Base-by-base conservation (phyloP, 192 early-diverging fungal genomes). In the Coemansia sp. region DNA sequence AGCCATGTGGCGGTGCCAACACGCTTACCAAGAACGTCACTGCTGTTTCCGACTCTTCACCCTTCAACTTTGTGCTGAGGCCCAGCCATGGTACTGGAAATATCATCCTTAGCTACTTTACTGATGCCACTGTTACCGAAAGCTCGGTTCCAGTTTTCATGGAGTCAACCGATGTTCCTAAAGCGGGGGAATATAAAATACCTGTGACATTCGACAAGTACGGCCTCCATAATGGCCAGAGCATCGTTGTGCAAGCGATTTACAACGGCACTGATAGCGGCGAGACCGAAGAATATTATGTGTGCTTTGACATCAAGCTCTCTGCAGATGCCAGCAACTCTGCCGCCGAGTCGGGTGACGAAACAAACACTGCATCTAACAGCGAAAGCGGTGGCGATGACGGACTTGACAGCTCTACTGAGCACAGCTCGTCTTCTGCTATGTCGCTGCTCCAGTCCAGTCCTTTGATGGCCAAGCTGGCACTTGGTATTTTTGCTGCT, bases 21-120 rank as follows among this genome's bases (percentile, higher is more conserved):
- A 37, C 28, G 23, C 58, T 55, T 13, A 68, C 71, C 59, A 70
- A 34, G 51, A 80, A 80, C 59, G 52, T 71, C 66, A 80, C 77
- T 26, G 75, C 77, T 25, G 70, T 68, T 61, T 62, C 68, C 20
- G 65, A 68, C 56, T 68, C 77, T 8, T 64, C 59, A 51, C 25
- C 46, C 16, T n/a, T 63, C 23, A 57, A 57, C 55, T 80, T 80
- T 65, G 62, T 68, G 25, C 59, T 80, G 26, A 57, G 58, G 15
- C 72, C 72, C 18, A 33, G 66, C 46, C 77, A 80, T 48, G 77
- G 72, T 33, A 59, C 48, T 7, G 77, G 77, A 33, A 75, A 74
- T 59, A 58, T 80, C 59, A 68, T 75, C 69, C 71, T 75, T 68
- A 80, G 56, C 77, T 80, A 80, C 72, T 80, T 75, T 59, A 74